A percentile compares a stretch with the other conserved stretches of the same genome.
These are phyloP conservation scores for Microcera coccophila DNA, from an alignment of 2,329 filamentous ascomycete species.

Conservation along the genomic window DNA sequence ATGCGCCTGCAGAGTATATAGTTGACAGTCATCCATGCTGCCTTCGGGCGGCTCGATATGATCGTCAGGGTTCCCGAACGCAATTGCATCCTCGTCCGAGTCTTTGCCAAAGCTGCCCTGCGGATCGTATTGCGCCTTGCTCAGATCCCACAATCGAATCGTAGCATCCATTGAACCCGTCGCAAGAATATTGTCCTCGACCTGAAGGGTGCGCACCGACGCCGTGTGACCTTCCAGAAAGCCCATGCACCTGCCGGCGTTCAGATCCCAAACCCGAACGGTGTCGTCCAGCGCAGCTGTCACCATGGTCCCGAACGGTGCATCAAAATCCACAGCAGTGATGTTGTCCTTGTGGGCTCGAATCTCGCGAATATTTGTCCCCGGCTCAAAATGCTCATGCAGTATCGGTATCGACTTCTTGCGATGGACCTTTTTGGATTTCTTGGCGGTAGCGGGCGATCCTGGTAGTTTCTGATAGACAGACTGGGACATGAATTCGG, in stretches of 20 bases:
- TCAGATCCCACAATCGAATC: constrained; percentile 92
- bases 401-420: constrained; percentile 89
- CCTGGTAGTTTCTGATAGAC: constrained; percentile 88
- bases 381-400: constrained; percentile 91
- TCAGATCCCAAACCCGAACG: constrained; percentile 93
- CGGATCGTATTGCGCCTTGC: constrained; percentile 78
- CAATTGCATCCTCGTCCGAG: constrained; percentile 64
- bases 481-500: constrained; percentile 91
- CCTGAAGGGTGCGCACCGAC: constrained; percentile 86
- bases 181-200: constrained; percentile 91
- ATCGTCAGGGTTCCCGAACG: constrained; percentile 68
- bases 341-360: constrained; percentile 84
- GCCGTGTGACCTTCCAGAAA: constrained; percentile 90
- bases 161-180: constrained; percentile 94
- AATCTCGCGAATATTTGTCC: constrained; percentile 81
- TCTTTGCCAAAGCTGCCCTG: constrained; percentile 59
- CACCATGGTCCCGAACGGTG: constrained; percentile 93
- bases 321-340: constrained; percentile 91
- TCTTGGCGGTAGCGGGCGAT: constrained; percentile 45
- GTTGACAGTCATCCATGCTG: constrained; percentile 81
- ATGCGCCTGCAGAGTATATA: constrained; percentile 87
- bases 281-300: constrained; percentile 90
- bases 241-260: constrained; percentile 87
- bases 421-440: constrained; percentile 53
- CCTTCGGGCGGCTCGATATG: constrained; percentile 68